These are phyloP conservation scores for Sugiyamaella pinicola DNA, from an alignment of 1,139 yeast species.

Conservation along the genomic window DNA sequence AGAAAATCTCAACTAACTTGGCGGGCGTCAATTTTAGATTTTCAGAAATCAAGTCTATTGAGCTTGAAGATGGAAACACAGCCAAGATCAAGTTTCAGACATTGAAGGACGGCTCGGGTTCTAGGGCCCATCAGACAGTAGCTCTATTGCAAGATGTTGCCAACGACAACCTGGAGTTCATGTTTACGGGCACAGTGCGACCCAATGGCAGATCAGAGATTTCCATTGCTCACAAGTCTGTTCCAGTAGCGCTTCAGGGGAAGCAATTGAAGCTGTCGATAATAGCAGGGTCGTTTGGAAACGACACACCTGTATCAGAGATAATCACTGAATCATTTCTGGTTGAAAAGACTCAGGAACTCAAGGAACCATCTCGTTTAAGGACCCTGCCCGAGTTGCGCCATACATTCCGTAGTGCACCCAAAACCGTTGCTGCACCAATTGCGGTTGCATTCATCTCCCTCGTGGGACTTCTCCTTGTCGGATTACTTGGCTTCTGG, in stretches of 20 bases:
- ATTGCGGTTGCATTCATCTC: conserved; percentile 59
- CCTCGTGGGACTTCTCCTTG: conserved; percentile 46
- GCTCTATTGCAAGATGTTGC: conserved; percentile 32
- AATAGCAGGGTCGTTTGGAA: conserved; percentile 35
- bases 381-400: conserved; percentile 65
- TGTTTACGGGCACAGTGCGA: conserved; percentile 33
- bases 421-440: conserved; percentile 55
- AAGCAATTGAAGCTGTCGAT: conserved; percentile 31
- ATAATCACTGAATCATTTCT: conserved; percentile 24
- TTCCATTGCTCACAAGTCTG: conserved; percentile 34
- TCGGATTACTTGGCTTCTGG: conserved; percentile 33
- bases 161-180: conserved; percentile 31
- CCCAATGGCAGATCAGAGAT: conserved; percentile 37
- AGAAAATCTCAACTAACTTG: too few relatives aligned
- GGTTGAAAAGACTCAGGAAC: conserved; percentile 23
- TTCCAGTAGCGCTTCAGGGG: conserved; percentile 37
- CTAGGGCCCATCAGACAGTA: conserved; percentile 38
- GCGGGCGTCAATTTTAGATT: conserved; percentile 19
- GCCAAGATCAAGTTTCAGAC: conserved; percentile 34
- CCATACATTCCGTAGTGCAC: conserved; percentile 64
- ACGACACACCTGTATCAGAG: conserved; percentile 26
- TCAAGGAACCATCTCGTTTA: conserved; percentile 27
- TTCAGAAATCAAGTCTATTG: conserved; percentile 25
- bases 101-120: conserved; percentile 27
- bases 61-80: conserved; percentile 24